A percentile compares a stretch with the other conserved stretches of the same genome.
Evolutionary conservation across 352 stramenopile species (phyloP).

Genomic region (Globisporangium ultimum): DNA sequence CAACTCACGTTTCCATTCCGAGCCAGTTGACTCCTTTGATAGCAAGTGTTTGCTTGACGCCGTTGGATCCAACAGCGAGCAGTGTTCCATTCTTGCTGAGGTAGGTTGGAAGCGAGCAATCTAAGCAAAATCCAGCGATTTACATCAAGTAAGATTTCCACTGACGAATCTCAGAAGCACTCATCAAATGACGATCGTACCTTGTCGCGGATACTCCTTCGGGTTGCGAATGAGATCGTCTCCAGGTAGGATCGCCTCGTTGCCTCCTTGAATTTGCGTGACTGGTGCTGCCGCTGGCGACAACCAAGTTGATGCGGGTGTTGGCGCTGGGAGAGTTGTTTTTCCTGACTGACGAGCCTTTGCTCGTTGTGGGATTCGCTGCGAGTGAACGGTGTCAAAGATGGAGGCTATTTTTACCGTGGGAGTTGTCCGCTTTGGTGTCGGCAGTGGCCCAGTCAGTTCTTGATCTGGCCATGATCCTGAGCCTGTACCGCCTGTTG

Average conservation of each 20-base stretch:
- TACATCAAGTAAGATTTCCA: too few relatives aligned
- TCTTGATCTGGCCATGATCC: background rate
- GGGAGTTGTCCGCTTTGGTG: conserved; percentile 5
- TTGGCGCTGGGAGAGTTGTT: background rate
- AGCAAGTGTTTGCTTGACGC: conserved; percentile 11
- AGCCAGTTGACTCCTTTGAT: conserved; percentile 19
- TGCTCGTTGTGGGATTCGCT: conserved; percentile 2
- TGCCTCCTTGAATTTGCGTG: conserved; percentile 6
- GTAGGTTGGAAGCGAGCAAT: conserved; percentile 18
- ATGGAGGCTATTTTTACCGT: background rate
- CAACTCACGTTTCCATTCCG: conserved; percentile 17
- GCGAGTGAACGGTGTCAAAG: background rate
- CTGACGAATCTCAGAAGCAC: background rate
- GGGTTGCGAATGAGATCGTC: conserved; percentile 4
- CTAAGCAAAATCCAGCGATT: background rate
- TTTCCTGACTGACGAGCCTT: background rate
- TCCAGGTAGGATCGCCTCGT: background rate
- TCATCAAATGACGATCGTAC: background rate
- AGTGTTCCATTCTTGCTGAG: conserved; percentile 22
- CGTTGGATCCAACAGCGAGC: conserved; percentile 15
- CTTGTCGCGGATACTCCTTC: conserved; percentile 10
- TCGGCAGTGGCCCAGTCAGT: background rate
- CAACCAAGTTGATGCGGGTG: background rate
- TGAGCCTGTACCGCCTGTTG: background rate
- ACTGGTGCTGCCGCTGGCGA: background rate